phyloP scores from a whole-genome alignment of 441 rosid species.

The Erysimum cheiri region DNA sequence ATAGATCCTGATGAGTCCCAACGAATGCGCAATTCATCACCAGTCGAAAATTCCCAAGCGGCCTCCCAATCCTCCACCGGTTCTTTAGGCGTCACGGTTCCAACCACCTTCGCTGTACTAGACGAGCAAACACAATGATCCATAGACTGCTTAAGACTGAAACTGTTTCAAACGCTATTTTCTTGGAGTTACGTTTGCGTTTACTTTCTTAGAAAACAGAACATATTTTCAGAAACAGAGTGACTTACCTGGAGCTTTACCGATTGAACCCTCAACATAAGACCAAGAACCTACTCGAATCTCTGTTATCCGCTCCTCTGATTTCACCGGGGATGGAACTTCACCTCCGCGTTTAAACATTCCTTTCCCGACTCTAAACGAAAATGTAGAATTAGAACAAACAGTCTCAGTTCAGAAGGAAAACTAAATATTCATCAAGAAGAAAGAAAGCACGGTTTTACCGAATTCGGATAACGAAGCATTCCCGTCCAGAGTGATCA shows the following conservation, averaged over 20 bases:
- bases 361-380: slow-evolving; percentile 71
- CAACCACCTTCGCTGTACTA: slow-evolving; percentile 91
- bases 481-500: slow-evolving; percentile 87
- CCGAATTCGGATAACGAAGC: slow-evolving; percentile 82
- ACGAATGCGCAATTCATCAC: slow-evolving; percentile 64
- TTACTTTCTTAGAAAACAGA: background rate
- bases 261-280: slow-evolving; percentile 81
- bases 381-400: slow-evolving; percentile 1
- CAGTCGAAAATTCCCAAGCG: slow-evolving; percentile 78
- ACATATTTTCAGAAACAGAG: background rate
- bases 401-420: background rate
- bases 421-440: background rate
- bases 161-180: slow-evolving; percentile 1
- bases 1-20: slow-evolving; percentile 53
- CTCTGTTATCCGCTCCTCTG: slow-evolving; percentile 80
- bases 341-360: slow-evolving; percentile 89
- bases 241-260: slow-evolving; percentile 88
- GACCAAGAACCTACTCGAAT: slow-evolving; percentile 93
- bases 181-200: background rate
- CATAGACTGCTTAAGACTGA: background rate
- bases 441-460: slow-evolving; percentile 30
- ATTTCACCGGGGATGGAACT: slow-evolving; percentile 66
- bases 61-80: slow-evolving; percentile 63
- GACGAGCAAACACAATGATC: slow-evolving; percentile 50
- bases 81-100: slow-evolving; percentile 74